phyloP scores from a whole-genome alignment of 73 alveolate genomes.

The Symbiodinium pilosum region DNA sequence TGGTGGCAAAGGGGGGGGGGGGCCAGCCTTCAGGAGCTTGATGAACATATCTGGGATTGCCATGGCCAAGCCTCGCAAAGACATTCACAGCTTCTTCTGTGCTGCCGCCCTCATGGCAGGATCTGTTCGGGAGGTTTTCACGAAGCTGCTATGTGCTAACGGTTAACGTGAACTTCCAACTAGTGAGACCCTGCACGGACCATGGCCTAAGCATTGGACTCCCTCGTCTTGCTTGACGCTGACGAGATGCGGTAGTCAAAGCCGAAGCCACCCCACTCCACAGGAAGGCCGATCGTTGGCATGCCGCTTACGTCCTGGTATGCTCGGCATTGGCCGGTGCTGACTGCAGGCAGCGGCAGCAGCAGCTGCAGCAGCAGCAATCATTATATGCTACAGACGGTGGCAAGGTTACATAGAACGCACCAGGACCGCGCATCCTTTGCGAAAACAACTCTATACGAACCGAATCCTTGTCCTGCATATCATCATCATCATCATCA shows the following conservation, averaged over 20 bases:
- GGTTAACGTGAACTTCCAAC: no score
- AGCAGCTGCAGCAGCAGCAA: no score
- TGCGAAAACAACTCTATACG: not conserved
- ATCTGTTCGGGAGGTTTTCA: no score
- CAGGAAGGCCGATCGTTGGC: slow-evolving; percentile 99
- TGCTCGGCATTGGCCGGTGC: no score
- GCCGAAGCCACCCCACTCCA: slow-evolving; percentile 99
- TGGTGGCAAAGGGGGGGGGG: not conserved
- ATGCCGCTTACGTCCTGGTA: slow-evolving; percentile 97
- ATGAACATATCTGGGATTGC: slow-evolving; percentile 99
- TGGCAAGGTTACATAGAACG: no score
- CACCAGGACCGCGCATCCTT: not conserved
- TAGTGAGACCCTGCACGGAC: no score
- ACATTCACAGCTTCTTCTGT: no score
- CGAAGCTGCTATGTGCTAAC: no score
- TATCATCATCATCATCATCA: slow-evolving; percentile 3
- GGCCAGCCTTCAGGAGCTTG: slow-evolving; percentile 90
- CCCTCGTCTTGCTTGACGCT: not conserved
- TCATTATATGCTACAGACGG: no score
- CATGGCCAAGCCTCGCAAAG: slow-evolving; percentile 98
- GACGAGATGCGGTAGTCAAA: slow-evolving; percentile 98
- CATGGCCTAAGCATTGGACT: no score
- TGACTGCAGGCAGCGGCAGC: no score
- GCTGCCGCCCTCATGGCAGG: no score
- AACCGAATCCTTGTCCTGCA: not conserved